Base-by-base conservation (phyloP, 2,329 filamentous ascomycete species). In the Aspergillus eucalypticola region DNA sequence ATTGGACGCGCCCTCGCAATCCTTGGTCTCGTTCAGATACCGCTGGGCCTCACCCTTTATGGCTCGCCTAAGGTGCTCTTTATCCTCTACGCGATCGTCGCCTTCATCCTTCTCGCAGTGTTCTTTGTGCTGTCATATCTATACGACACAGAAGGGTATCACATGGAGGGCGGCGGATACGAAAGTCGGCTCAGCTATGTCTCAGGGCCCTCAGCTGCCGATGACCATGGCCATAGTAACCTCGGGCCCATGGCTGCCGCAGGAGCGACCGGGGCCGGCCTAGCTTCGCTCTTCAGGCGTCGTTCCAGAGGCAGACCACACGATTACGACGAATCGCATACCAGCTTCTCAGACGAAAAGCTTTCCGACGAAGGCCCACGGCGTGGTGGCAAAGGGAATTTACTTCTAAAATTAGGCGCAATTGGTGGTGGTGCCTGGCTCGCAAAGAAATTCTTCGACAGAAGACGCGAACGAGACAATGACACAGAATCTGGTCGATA, bases 21-120 rank as follows among this genome's bases (percentile, higher is more conserved):
- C 17, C 81, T 99, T 3, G 95, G 91, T 0, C 88, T 98, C 65
- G 84, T 88, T 3, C 95, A 99, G 73, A 86, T 99, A 10, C 90
- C 95, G 0, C 82, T 99, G 0, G 95, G 95, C 0, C 82, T 99
- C 50, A 93, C 93, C 0, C 82, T 99, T 1, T 99, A 97, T 70
- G 95, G 95, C 5, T 96, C 93, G 29, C 94, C 95, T 5, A 87
- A 89, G 69, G 86, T 84, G 39, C 83, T 93, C 3, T 99, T 98
- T 74, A 87, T 99, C 55, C 81, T 98, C 3, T 99, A 90, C 71
- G 84, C 93, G 0, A 64, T 98, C 0, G 94, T 89, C 82, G 89
- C 90, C 73, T 85, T 86, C 27, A 82, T 90, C 17, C 79, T 97
- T 35, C 67, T 97, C 15, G 69, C 92, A 2, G 65, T 87, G 13